Base-by-base conservation (phyloP, 78 protist species). In the Dictyostelium purpureum region DNA sequence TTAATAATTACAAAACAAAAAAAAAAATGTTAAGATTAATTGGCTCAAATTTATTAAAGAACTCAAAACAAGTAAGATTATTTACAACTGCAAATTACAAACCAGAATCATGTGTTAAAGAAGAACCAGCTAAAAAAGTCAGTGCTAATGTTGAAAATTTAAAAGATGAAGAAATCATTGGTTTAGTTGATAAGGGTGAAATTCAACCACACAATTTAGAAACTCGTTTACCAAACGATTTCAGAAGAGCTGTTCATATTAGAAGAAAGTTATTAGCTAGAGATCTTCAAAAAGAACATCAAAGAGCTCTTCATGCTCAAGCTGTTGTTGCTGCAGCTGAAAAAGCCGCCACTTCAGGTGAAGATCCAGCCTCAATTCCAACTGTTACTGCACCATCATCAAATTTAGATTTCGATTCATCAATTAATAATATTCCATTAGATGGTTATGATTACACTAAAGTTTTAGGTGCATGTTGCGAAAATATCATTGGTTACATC, bases 401-500 rank as follows among this genome's bases (percentile, higher is more conserved):
- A 52, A 61, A 38, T 4, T 28, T 77, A 16, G 79, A 89, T 37
- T 89, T 80, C 19, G 74, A 77, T 35, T 7, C 45, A 3, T 59
- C 94, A 33, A 1, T 95, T 1, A 18, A n/a, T 14, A 54, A 69
- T 38, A 56, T 96, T 14, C 97, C 97, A 65, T 40, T 79, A 49
- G 97, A 94, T 19, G 49, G 66, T 56, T 90, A 42, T 12, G 97
- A 96, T 45, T 97, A 96, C 83, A 38, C 65, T 45, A 56, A 57
- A 19, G 92, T 96, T 26, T 45, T 43, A 12, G 98, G 98, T 7
- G 76, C 78, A n/a, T 94, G 96, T 66, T 96, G 98, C 67, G 99
- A 98, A 85, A 97, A 94, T 81, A 96, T 97, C 0, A 49, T 98
- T 52, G 99, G 99, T 33, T 97, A 90, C 65, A 90, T 97, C 19